Evolutionary conservation across 768 basidiomycete species (phyloP), one percentile per base, ranked within the genome.

Genomic region (Coprinopsis strossmayeri): DNA sequence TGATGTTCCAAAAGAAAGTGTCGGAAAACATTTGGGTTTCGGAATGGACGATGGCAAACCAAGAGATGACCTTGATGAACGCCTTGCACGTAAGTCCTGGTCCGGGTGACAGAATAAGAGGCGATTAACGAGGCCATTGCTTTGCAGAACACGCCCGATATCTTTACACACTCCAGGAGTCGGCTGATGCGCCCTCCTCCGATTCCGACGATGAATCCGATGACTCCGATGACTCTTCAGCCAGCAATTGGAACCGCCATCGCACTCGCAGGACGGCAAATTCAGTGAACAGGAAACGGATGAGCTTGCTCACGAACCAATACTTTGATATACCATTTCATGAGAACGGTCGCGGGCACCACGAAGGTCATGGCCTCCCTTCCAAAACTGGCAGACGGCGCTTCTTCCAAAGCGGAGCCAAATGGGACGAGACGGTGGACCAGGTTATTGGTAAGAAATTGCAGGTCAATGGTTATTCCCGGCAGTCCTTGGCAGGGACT

Each of bases 81-180:
- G 69, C 40, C 69, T 89, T n/a, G 84, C 84, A 10, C 84, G 87
- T 88, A 61, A 63, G 86, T 69, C 13, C n/a, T n/a, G n/a, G n/a
- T n/a, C n/a, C n/a, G n/a, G n/a, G n/a, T n/a, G n/a, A n/a, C n/a
- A n/a, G n/a, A n/a, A n/a, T n/a, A n/a, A n/a, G n/a, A n/a, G n/a
- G n/a, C n/a, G n/a, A n/a, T n/a, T n/a, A n/a, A n/a, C n/a, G n/a
- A n/a, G n/a, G n/a, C n/a, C n/a, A n/a, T n/a, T n/a, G n/a, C n/a
- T n/a, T 21, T 12, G 23, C 60, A 87, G 85, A 84, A 64, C 82
- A 87, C 43, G 71, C 78, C 7, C 73, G 78, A 45, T 82, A 82
- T 56, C 70, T 87, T 10, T 86, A 84, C 59, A 69, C 69, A 18
- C 64, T 81, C 0, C 81, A 79, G 59, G 78, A 73, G 24, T 68